phyloP scores from a whole-genome alignment of 108 stramenopile genomes.

The Nitzschia putrida region DNA sequence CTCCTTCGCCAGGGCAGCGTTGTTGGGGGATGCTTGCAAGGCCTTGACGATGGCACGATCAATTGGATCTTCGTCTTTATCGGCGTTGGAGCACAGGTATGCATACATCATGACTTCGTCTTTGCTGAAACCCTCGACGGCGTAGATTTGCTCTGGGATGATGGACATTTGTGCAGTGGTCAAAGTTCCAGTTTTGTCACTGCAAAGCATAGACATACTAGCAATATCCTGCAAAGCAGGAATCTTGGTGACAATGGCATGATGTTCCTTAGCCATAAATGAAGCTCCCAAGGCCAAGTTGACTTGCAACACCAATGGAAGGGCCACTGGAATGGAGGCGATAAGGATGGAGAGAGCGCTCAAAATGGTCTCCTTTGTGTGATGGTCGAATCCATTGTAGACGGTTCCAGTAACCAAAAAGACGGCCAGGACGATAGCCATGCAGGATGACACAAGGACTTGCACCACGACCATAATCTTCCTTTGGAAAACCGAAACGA shows the following conservation, averaged over 20 bases:
- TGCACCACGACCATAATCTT: constrained; percentile 74
- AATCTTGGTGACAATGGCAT: constrained; percentile 82
- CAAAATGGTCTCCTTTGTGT: constrained; percentile 40
- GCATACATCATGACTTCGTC: constrained; percentile 61
- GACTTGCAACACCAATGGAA: constrained; percentile 82
- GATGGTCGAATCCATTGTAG: constrained; percentile 49
- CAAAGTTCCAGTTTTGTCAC: constrained; percentile 88
- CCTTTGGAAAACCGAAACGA: constrained; percentile 69
- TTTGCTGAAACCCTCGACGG: constrained; percentile 47
- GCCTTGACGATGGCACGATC: constrained; percentile 71
- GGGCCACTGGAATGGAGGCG: constrained; percentile 84
- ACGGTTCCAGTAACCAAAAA: constrained; percentile 52
- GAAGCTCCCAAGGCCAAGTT: constrained; percentile 84
- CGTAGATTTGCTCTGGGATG: constrained; percentile 54
- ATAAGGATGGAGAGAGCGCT: constrained; percentile 72
- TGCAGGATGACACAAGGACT: constrained; percentile 47
- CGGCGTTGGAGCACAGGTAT: constrained; percentile 68
- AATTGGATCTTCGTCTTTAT: constrained; percentile 87
- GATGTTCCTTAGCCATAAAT: constrained; percentile 69
- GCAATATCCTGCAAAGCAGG: constrained; percentile 90
- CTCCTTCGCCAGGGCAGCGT: constrained; percentile 1
- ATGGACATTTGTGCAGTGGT: constrained; percentile 85
- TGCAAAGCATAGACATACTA: constrained; percentile 77
- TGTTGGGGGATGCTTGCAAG: constrained; percentile 18
- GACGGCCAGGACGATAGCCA: constrained; percentile 63